These are phyloP conservation scores for Boeremia lycopersici DNA, from an alignment of 2,329 filamentous ascomycete species.

Conservation along the genomic window DNA sequence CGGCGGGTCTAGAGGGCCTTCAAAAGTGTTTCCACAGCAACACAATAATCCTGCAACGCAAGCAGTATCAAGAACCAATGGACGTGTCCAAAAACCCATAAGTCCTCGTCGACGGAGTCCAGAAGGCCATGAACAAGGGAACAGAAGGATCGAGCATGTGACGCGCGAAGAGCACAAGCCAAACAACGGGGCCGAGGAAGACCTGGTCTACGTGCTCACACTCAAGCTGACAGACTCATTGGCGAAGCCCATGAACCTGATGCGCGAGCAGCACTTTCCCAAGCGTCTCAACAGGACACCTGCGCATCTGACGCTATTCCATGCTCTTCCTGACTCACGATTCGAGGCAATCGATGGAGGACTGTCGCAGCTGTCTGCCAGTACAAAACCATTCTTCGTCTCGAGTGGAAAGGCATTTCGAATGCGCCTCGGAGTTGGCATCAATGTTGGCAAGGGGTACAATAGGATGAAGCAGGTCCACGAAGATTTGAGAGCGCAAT, in stretches of 20 bases:
- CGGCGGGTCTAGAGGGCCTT: constrained; percentile 12
- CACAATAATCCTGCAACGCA: not conserved
- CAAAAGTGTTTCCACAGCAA: not conserved
- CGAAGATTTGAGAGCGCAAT: constrained; percentile 41
- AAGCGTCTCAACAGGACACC: constrained; percentile 50
- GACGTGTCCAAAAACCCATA: not conserved
- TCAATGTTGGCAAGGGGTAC: constrained; percentile 44
- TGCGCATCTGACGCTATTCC: constrained; percentile 54
- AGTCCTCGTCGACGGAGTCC: constrained; percentile 11
- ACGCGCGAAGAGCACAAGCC: constrained; percentile 34
- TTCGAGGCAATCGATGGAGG: constrained; percentile 43
- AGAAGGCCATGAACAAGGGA: constrained; percentile 16
- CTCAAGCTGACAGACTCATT: constrained; percentile 48
- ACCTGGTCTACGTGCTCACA: constrained; percentile 52
- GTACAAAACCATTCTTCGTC: constrained; percentile 46
- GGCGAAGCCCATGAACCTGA: constrained; percentile 46
- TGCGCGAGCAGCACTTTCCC: constrained; percentile 52
- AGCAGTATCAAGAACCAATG: constrained; percentile 1
- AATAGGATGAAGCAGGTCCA: constrained; percentile 45
- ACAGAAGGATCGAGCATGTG: constrained; percentile 1
- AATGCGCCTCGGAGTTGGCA: constrained; percentile 50
- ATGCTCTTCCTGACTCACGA: constrained; percentile 52
- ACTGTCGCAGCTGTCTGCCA: constrained; percentile 36
- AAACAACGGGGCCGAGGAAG: constrained; percentile 39
- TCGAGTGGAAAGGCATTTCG: constrained; percentile 48